Base-by-base conservation (phyloP, 2,329 filamentous ascomycete species). In the Alternaria alternata region DNA sequence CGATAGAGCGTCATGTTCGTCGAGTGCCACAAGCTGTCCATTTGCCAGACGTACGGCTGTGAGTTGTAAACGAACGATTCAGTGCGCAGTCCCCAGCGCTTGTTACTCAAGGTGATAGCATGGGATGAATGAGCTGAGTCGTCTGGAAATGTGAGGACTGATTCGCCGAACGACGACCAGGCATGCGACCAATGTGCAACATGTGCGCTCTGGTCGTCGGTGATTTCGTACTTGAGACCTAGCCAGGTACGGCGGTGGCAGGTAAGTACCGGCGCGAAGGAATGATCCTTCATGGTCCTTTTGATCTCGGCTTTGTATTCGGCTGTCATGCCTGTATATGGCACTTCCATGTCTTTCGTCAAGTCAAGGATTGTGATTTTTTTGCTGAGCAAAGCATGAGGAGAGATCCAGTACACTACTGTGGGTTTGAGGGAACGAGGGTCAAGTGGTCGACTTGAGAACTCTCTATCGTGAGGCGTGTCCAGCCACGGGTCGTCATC, bases 1-100 rank as follows among this genome's bases (percentile, higher is more conserved):
- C 62, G 68, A 38, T 63, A 72, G 56, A 73, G 51, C 22, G 71
- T 70, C 69, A 70, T 71, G 26, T 65, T 63, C 5, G 55, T 62
- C 9, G 65, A 67, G 28, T 66, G 61, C 62, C 63, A 71, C 12
- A 58, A 22, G 22, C 57, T 64, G 34, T 72, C 65, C 62, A 62
- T 66, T 39, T 66, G 61, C 71, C 70, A 73, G 9, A 63, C 28
- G 48, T 58, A 74, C 2, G 56, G 63, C 16, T 58, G 52, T 2
- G 66, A 68, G 26, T 70, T 57, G 22, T 65, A 5, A 9, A 62
- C 63, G 41, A 73, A 74, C 3, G 61, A 14, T 34, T 73, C 65
- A 7, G 65, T 66, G 12, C 67, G 60, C 7, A 64, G 28, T 7
- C 60, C 62, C 61, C 66, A 69, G 24, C 54, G 46, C 54, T 63